Conservation (phyloP, 2,329 filamentous ascomycete species). For the Sporothrix pallida region DNA sequence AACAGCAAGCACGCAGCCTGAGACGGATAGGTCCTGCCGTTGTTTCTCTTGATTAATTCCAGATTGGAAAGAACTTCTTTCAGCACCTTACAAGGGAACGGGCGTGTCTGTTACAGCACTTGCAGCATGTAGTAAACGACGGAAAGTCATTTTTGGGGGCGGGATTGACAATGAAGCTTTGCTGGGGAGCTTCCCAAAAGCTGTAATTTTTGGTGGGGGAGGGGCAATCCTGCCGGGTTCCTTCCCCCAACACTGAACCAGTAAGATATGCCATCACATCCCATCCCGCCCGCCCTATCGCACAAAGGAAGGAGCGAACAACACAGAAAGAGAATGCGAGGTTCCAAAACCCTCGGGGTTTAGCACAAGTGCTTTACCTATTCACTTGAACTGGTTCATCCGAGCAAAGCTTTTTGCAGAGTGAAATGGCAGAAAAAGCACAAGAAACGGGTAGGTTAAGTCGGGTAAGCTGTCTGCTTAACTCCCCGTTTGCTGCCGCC, state of each 20-base stretch:
- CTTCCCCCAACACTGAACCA: background rate
- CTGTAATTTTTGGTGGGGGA: slow-evolving; percentile 11
- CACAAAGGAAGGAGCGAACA: slow-evolving; percentile 9
- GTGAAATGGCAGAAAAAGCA: too few species aligned
- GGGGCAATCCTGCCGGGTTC: slow-evolving; percentile 7
- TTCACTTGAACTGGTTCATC: background rate
- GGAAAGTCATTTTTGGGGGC: background rate
- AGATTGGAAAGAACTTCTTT: background rate
- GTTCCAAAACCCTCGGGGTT: background rate
- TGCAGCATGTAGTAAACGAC: background rate
- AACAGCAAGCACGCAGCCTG: background rate
- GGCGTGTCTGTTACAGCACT: background rate
- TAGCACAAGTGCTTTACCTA: slow-evolving; percentile 2
- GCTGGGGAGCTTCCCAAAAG: background rate
- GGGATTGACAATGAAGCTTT: background rate
- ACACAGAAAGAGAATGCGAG: too few species aligned
- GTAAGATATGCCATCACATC: background rate
- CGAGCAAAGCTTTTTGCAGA: background rate
- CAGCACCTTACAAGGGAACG: background rate
- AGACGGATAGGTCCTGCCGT: background rate
- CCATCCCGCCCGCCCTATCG: background rate
- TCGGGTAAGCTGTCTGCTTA: slow-evolving; percentile 21
- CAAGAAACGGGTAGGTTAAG: background rate
- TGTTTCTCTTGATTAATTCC: background rate
- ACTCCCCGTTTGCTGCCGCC: background rate